Evolutionary conservation across 2,329 filamentous ascomycete species (phyloP).

Genomic region (Beauveria bassiana): DNA sequence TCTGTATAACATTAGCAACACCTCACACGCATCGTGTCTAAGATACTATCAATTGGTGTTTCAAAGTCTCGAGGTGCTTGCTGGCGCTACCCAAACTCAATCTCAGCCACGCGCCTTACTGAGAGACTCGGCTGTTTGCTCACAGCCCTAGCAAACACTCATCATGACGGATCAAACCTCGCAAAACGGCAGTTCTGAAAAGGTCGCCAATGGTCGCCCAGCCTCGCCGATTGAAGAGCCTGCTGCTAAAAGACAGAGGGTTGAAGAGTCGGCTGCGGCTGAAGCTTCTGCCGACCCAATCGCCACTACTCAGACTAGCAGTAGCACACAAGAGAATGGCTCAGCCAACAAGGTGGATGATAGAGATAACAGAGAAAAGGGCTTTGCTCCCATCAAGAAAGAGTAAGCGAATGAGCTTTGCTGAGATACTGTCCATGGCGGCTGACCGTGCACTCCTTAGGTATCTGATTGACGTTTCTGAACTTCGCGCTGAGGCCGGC

Average conservation of each 20-base stretch:
- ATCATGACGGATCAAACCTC: slow-evolving; percentile 21
- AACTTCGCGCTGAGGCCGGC: slow-evolving; percentile 16
- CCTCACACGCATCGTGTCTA: neutral
- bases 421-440: neutral
- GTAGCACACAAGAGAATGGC: slow-evolving; percentile 13
- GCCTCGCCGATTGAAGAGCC: slow-evolving; percentile 25
- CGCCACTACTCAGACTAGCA: neutral
- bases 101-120: neutral
- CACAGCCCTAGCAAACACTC: neutral
- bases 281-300: neutral
- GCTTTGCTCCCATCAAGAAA: slow-evolving; percentile 63
- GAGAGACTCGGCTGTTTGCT: neutral
- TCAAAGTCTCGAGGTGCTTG: neutral
- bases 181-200: slow-evolving; percentile 1
- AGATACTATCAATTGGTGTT: neutral
- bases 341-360: slow-evolving; percentile 17
- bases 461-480: slow-evolving; percentile 33
- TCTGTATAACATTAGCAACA: neutral
- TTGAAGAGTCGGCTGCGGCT: slow-evolving; percentile 28
- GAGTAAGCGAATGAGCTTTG: slow-evolving; percentile 41
- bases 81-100: neutral
- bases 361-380: slow-evolving; percentile 30
- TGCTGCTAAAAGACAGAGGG: slow-evolving; percentile 53
- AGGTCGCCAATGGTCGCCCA: neutral
- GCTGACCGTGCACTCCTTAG: slow-evolving; percentile 21